phyloP scores from a whole-genome alignment of 2,329 filamentous ascomycete genomes.

The Aspergillus candidus region DNA sequence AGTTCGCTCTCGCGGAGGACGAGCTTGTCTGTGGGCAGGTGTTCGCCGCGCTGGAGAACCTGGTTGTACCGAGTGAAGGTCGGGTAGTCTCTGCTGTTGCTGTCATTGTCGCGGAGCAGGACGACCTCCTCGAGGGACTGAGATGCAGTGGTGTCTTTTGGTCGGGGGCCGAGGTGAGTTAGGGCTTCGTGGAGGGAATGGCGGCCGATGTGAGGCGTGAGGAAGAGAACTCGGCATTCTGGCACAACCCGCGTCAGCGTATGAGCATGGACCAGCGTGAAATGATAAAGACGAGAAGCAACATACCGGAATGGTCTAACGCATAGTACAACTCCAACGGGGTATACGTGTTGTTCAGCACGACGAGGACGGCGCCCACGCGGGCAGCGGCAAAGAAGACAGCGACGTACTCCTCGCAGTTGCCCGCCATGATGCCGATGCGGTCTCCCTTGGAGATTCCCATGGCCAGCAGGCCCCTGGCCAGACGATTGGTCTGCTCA shows the following conservation, averaged over 20 bases:
- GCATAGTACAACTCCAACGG: constrained; percentile 66
- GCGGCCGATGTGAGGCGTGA: constrained; percentile 61
- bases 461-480: constrained; percentile 60
- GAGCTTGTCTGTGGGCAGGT: constrained; percentile 47
- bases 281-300: background rate
- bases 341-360: constrained; percentile 78
- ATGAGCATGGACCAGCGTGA: background rate
- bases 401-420: constrained; percentile 54
- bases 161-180: constrained; percentile 40
- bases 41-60: constrained; percentile 49
- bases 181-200: constrained; percentile 59
- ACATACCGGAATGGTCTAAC: constrained; percentile 60
- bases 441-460: constrained; percentile 64
- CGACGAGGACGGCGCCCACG: constrained; percentile 63
- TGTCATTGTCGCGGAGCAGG: constrained; percentile 47
- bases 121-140: constrained; percentile 46
- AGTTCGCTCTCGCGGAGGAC: constrained; percentile 51
- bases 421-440: constrained; percentile 66
- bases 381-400: constrained; percentile 67
- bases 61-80: constrained; percentile 56
- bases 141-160: constrained; percentile 29
- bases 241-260: background rate
- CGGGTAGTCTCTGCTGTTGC: constrained; percentile 34
- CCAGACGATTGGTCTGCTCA: constrained; percentile 55
- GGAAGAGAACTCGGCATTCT: constrained; percentile 70